phyloP scores from a whole-genome alignment of 345 rosid species.

The Salix dunnii region DNA sequence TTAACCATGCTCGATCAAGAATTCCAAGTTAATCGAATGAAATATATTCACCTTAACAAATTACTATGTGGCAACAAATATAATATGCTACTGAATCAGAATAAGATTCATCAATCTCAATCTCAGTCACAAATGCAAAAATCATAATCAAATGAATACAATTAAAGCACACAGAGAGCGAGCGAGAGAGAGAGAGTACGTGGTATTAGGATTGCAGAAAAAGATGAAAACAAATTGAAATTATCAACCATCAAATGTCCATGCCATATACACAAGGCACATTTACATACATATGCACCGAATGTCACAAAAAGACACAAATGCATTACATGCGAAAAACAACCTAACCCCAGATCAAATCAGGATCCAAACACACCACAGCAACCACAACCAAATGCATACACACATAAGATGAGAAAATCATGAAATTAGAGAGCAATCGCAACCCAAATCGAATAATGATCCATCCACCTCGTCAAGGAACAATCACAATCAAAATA shows the following conservation, averaged over 20 bases:
- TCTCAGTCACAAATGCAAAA: not conserved
- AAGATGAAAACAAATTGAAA: not conserved
- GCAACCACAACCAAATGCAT: not conserved
- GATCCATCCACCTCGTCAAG: constrained; percentile 12
- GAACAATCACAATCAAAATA: not conserved
- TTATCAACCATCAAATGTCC: not conserved
- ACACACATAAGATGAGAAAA: not conserved
- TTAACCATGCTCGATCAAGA: not conserved
- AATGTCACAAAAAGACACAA: not conserved
- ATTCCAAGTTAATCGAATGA: not conserved
- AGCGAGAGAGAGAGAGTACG: too few species aligned
- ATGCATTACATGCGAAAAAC: not conserved
- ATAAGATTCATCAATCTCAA: not conserved
- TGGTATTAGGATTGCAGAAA: not conserved
- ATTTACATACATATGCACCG: not conserved
- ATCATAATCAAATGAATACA: not conserved
- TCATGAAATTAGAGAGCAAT: not conserved
- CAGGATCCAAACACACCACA: constrained; percentile 1
- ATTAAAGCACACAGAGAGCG: not conserved
- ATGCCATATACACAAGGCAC: not conserved
- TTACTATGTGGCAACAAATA: not conserved
- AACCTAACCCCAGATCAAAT: not conserved
- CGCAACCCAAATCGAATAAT: constrained; percentile 17
- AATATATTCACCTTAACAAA: not conserved
- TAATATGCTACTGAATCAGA: not conserved